phyloP scores from a whole-genome alignment of 192 early-diverging fungal genomes.

The Cladochytrium replicatum region DNA sequence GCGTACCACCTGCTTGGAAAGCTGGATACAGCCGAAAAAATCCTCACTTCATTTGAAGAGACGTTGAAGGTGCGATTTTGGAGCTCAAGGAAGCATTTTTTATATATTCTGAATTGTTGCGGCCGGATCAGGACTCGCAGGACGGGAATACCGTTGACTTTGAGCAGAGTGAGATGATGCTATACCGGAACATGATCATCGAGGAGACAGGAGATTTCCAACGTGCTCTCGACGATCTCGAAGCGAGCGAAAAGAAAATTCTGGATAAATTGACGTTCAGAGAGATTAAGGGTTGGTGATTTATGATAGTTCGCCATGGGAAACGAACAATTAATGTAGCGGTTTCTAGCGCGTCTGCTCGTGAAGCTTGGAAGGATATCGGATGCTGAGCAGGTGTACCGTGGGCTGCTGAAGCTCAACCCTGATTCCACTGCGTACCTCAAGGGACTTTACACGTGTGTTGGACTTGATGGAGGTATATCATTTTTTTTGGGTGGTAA shows the following conservation, averaged over 20 bases:
- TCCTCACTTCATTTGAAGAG: slow-evolving; percentile 59
- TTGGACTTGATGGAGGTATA: slow-evolving; percentile 40
- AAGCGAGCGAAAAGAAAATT: slow-evolving; percentile 60
- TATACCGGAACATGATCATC: slow-evolving; percentile 80
- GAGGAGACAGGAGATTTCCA: slow-evolving; percentile 75
- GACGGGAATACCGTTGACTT: slow-evolving; percentile 19
- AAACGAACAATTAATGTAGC: neutral
- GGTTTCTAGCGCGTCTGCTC: slow-evolving; percentile 4
- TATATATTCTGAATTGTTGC: neutral
- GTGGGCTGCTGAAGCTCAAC: slow-evolving; percentile 64
- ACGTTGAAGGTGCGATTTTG: slow-evolving; percentile 46
- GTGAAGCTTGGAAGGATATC: slow-evolving; percentile 39
- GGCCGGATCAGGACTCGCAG: slow-evolving; percentile 15
- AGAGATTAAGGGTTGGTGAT: slow-evolving; percentile 46
- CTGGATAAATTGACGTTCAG: slow-evolving; percentile 64
- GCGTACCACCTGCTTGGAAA: slow-evolving; percentile 73
- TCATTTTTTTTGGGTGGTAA: slow-evolving; percentile 8
- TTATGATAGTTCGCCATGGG: too few relatives aligned
- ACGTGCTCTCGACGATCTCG: slow-evolving; percentile 66
- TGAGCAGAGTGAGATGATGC: slow-evolving; percentile 71
- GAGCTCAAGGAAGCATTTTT: neutral
- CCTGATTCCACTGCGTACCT: slow-evolving; percentile 72
- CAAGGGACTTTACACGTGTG: slow-evolving; percentile 46
- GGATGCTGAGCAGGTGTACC: slow-evolving; percentile 68
- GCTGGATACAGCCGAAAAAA: slow-evolving; percentile 62